Percentiles rank a stretch among this genome's conserved stretches.
phyloP scores from a whole-genome alignment of 2,329 filamentous ascomycete genomes.

The Claviceps lovelessii region DNA sequence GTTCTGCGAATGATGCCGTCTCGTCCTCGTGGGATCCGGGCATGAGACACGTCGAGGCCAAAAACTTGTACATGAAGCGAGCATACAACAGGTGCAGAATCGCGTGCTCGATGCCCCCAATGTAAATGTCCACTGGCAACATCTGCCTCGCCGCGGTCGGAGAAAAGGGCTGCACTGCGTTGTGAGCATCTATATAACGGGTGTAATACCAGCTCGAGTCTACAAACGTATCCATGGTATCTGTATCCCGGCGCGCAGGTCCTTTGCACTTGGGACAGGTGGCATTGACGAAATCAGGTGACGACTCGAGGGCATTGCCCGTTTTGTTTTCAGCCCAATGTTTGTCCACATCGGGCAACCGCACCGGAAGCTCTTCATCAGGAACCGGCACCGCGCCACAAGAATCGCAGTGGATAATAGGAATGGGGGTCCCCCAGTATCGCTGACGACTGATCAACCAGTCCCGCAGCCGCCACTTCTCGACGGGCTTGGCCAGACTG shows the following conservation, averaged over 20 bases:
- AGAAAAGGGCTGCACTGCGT: slow-evolving; percentile 46
- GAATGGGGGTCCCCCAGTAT: slow-evolving; percentile 85
- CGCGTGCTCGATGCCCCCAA: slow-evolving; percentile 81
- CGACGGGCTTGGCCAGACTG: slow-evolving; percentile 44
- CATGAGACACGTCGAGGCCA: slow-evolving; percentile 42
- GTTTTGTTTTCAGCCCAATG: slow-evolving; percentile 55
- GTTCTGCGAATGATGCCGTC: slow-evolving; percentile 40
- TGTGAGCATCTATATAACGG: slow-evolving; percentile 60
- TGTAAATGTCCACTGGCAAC: slow-evolving; percentile 74
- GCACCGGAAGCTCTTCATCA: slow-evolving; percentile 59
- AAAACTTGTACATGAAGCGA: slow-evolving; percentile 79
- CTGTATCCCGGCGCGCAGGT: slow-evolving; percentile 66
- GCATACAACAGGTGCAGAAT: slow-evolving; percentile 82
- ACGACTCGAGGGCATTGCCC: slow-evolving; percentile 64
- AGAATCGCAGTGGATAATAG: slow-evolving; percentile 64
- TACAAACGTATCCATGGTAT: slow-evolving; percentile 94
- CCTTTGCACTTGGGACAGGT: slow-evolving; percentile 59
- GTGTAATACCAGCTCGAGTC: slow-evolving; percentile 92
- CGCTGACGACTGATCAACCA: slow-evolving; percentile 88
- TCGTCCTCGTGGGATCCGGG: slow-evolving; percentile 21
- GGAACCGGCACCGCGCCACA: slow-evolving; percentile 74
- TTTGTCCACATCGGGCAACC: slow-evolving; percentile 53
- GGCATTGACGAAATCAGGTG: slow-evolving; percentile 60
- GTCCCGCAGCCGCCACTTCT: slow-evolving; percentile 70
- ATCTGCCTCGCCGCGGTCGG: slow-evolving; percentile 35